phyloP scores from a whole-genome alignment of 306 rosid genomes.

The Gastrolobium bilobum region DNA sequence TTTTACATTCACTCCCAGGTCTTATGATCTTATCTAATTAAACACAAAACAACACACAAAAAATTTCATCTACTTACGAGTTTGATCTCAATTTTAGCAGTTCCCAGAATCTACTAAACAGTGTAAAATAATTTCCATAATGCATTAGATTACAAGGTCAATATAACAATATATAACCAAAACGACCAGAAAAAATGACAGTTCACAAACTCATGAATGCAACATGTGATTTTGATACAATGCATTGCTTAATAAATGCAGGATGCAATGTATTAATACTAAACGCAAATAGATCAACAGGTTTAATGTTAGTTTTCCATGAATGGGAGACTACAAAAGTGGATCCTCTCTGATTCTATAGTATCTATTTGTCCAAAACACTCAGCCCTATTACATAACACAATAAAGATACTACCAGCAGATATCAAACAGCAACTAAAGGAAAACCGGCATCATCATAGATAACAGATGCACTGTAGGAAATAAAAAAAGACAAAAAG shows the following conservation, averaged over 20 bases:
- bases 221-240: slow-evolving; percentile 27
- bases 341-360: neutral
- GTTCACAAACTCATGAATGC: neutral
- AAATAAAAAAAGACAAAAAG: neutral
- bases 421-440: slow-evolving; percentile 13
- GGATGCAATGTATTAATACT: slow-evolving; percentile 5
- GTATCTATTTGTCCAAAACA: slow-evolving; percentile 13
- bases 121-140: neutral
- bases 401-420: neutral
- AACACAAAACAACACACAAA: neutral
- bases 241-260: neutral
- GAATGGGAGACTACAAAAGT: neutral
- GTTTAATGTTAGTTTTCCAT: slow-evolving; percentile 23
- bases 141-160: slow-evolving; percentile 5
- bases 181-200: neutral
- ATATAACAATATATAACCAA: neutral
- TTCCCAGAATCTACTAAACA: neutral
- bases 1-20: slow-evolving; percentile 25
- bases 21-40: slow-evolving; percentile 1
- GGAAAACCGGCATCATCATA: slow-evolving; percentile 31
- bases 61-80: slow-evolving; percentile 1
- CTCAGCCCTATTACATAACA: neutral
- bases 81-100: neutral
- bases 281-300: slow-evolving; percentile 7
- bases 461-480: slow-evolving; percentile 9